Conservation (phyloP, 2,329 filamentous ascomycete species). For the Tolypocladium sp. region DNA sequence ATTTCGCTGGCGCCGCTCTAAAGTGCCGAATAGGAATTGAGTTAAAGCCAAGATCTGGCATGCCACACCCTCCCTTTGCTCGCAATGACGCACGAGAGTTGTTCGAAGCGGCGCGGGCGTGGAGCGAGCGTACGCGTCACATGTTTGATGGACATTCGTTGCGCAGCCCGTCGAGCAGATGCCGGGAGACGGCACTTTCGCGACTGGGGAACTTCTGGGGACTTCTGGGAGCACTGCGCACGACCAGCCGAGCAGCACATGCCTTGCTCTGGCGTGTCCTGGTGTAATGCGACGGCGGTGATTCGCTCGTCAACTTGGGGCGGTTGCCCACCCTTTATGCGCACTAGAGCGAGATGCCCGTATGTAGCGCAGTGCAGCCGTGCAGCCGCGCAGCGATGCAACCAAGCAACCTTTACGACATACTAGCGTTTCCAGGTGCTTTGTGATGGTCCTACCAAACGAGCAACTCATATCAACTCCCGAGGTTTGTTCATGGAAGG, state of each 20-base stretch:
- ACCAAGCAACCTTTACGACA: no score
- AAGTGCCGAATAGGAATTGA: background rate
- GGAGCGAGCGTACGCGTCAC: background rate
- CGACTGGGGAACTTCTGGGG: no score
- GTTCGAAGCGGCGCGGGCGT: background rate
- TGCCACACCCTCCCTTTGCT: background rate
- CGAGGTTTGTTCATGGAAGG: no score
- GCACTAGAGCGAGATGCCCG: background rate
- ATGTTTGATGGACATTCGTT: background rate
- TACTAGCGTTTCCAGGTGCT: no score
- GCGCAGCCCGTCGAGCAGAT: no score
- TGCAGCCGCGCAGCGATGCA: no score
- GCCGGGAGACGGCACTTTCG: no score
- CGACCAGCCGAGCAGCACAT: no score
- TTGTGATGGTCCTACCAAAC: no score
- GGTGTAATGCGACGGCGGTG: background rate
- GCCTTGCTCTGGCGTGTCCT: background rate
- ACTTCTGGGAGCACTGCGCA: no score
- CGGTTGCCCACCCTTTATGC: background rate
- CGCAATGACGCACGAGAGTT: background rate
- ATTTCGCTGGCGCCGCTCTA: background rate
- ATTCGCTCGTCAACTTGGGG: background rate
- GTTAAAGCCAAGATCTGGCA: background rate
- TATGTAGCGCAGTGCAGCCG: no score
- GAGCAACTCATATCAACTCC: no score